phyloP scores from a whole-genome alignment of 345 rosid genomes.

The Clausena lansium region DNA sequence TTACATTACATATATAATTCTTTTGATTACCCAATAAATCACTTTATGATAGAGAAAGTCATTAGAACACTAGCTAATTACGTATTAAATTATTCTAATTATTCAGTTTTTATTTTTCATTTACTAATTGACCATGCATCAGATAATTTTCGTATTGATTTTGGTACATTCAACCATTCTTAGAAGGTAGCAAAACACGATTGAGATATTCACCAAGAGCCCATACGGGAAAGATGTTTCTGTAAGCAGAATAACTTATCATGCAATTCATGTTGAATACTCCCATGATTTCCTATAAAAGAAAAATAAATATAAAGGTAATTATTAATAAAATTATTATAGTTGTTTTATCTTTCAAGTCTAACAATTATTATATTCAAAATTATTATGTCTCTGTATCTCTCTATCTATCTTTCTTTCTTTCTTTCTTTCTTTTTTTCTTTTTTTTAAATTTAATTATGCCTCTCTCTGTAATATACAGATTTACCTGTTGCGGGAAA shows the following conservation, averaged over 20 bases:
- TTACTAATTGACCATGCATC: neutral
- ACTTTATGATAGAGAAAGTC: no score
- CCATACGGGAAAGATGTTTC: conserved; percentile 64
- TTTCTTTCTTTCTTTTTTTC: no score
- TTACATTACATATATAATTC: neutral
- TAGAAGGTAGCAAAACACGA: conserved; percentile 13
- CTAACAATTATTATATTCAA: no score
- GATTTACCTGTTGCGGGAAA: conserved; percentile 62
- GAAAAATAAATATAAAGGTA: no score
- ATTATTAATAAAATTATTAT: no score
- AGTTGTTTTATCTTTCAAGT: neutral
- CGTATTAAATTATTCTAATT: no score
- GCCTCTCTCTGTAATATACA: no score
- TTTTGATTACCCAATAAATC: neutral
- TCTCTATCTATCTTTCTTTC: no score
- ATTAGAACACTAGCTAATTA: no score
- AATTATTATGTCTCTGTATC: neutral
- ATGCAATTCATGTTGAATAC: conserved; percentile 63
- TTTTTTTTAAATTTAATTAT: neutral
- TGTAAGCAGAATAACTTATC: conserved; percentile 62
- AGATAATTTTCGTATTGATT: no score
- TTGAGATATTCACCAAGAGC: conserved; percentile 59
- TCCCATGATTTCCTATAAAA: conserved; percentile 54
- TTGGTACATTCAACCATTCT: neutral
- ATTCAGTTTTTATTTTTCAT: no score